Base-by-base conservation (phyloP, 1,284 basidiomycete species). In the Rhizoctonia solani region DNA sequence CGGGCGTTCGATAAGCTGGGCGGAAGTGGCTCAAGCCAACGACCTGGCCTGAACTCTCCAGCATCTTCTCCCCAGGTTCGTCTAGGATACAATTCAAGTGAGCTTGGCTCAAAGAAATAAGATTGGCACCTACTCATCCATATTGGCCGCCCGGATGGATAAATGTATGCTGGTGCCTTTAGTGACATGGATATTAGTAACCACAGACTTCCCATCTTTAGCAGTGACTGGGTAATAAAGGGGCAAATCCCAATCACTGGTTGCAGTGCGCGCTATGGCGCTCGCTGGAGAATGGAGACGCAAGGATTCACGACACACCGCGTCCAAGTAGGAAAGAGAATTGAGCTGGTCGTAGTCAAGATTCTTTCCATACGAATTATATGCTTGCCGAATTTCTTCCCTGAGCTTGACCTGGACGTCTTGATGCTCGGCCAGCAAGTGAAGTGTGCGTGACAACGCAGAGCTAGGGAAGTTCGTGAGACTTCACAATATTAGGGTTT, bases 11-110 rank as follows among this genome's bases (percentile, higher is more conserved):
- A 9, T 2, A 59, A 42, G 4, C 41, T 47, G 6, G 58, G 25
- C n/a, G 69, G 69, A 16, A 68, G 6, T 6, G 39, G 42, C 8
- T 66, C 56, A n/a, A 69, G 42, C 69, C 69, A 70, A 23, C 69
- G 68, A 16, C 53, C 67, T 49, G 69, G 69, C 14, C 72, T 61
- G 72, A 76, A 78, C 3, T 54, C 65, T n/a, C 73, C 71, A 0
- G 72, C 72, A 63, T 77, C 76, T 4, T 49, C 52, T 13, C 70
- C 71, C 76, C 76, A 77, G 4, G 75, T 72, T n/a, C 44, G 39
- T 27, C 55, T 58, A 23, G 11, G 11, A 11, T 11, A 34, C 11
- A 11, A 4, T 4, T 34, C 11, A 4, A 11, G 11, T 34, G 11
- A 34, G 32, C 32, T 4, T 34, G 32, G n/a, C 32, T 4, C 11